Conservation (phyloP, 2,329 filamentous ascomycete species). For the Neospermospora avenae region DNA sequence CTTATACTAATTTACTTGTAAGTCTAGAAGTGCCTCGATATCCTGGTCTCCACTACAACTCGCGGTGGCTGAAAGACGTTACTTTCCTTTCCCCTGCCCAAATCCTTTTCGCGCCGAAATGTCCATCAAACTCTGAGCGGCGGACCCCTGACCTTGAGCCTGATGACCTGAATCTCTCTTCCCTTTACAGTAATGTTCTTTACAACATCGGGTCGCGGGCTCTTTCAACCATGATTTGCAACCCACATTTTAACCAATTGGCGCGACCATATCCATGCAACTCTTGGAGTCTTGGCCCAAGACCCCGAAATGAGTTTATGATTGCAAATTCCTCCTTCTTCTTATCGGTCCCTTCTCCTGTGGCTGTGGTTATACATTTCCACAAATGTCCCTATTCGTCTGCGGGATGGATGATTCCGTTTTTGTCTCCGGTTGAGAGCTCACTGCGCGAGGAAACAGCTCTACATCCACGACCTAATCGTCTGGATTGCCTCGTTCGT, state of each 20-base stretch:
- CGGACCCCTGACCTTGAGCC: neutral
- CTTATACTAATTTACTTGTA: too few relatives aligned
- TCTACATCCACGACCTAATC: neutral
- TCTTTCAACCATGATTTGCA: neutral
- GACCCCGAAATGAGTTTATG: neutral
- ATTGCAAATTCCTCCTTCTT: neutral
- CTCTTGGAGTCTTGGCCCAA: neutral
- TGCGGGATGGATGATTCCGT: too few relatives aligned
- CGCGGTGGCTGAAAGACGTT: neutral
- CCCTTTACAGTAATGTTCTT: too few relatives aligned
- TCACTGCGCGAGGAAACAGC: neutral
- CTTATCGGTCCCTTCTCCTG: neutral
- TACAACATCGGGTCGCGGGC: neutral
- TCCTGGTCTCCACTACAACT: too few relatives aligned
- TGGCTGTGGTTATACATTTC: neutral
- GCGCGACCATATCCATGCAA: neutral
- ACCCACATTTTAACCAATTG: slow-evolving; percentile 6
- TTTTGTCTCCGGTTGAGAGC: neutral
- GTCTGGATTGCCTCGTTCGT: too few relatives aligned
- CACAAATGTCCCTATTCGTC: neutral
- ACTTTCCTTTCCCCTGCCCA: neutral
- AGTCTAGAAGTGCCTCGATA: too few relatives aligned
- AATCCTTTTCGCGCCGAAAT: neutral
- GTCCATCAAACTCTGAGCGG: neutral
- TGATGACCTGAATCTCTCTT: too few relatives aligned